phyloP scores from a whole-genome alignment of 306 rosid species.

The Datisca glomerata region DNA sequence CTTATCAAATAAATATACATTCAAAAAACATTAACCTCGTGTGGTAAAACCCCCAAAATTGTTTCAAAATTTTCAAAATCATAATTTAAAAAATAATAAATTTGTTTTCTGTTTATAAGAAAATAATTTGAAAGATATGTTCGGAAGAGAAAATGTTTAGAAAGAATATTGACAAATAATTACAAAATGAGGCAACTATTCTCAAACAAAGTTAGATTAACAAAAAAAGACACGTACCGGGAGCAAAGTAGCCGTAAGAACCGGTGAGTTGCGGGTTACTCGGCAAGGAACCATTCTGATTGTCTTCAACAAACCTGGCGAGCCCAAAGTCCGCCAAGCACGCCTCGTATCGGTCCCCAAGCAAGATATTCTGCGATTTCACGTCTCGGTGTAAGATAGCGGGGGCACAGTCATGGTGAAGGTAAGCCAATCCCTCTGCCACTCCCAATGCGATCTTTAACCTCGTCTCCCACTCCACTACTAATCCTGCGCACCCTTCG shows the following conservation, averaged over 20 bases:
- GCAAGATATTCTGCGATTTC: conserved; percentile 57
- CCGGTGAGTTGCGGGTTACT: conserved; percentile 75
- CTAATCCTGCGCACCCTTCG: conserved; percentile 43
- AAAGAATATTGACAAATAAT: too few species aligned
- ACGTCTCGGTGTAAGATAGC: conserved; percentile 96
- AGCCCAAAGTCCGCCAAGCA: conserved; percentile 93
- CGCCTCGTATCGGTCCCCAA: conserved; percentile 62
- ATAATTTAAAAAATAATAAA: too few species aligned
- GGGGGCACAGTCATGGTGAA: conserved; percentile 86
- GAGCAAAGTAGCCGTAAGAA: conserved; percentile 94
- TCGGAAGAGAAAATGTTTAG: too few species aligned
- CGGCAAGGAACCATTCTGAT: conserved; percentile 34
- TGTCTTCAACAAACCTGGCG: conserved; percentile 69
- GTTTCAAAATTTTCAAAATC: too few species aligned
- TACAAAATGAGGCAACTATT: too few species aligned
- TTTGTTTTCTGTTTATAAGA: too few species aligned
- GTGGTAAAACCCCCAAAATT: too few species aligned
- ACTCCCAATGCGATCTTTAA: conserved; percentile 78
- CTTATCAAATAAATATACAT: too few species aligned
- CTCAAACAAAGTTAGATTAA: neutral
- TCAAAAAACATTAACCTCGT: too few species aligned
- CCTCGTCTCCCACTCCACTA: conserved; percentile 79
- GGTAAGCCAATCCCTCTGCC: conserved; percentile 75
- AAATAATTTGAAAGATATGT: too few species aligned
- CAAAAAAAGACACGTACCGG: conserved; percentile 29